Conservation (phyloP, 257 asterid species). For the Jacaranda copaia region DNA sequence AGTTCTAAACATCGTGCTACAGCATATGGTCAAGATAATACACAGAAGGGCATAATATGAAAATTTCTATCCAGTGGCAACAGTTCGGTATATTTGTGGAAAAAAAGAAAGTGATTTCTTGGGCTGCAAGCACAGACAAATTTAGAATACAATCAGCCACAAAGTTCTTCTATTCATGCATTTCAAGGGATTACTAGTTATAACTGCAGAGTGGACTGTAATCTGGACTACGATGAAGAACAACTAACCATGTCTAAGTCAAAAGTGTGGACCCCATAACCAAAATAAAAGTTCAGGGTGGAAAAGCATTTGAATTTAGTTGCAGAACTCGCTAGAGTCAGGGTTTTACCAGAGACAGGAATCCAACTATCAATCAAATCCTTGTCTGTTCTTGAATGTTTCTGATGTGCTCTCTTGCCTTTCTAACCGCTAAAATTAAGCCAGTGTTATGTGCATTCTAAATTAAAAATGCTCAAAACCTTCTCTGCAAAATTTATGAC, state of each 20-base stretch:
- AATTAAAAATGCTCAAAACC: background rate
- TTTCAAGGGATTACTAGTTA: background rate
- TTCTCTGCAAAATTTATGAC: background rate
- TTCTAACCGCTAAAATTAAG: slow-evolving; percentile 10
- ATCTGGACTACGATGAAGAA: slow-evolving; percentile 1
- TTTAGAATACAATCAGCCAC: slow-evolving; percentile 9
- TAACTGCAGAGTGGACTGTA: background rate
- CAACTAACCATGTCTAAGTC: slow-evolving; percentile 6
- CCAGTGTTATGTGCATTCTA: background rate
- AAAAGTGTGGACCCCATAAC: background rate
- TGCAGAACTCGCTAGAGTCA: background rate
- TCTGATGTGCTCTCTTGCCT: background rate
- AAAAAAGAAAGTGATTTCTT: background rate
- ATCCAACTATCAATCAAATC: slow-evolving; percentile 14
- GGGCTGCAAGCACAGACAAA: slow-evolving; percentile 12
- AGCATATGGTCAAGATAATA: slow-evolving; percentile 3
- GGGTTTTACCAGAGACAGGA: slow-evolving; percentile 14
- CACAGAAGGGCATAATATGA: background rate
- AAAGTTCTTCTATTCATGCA: slow-evolving; percentile 6
- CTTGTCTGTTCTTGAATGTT: background rate
- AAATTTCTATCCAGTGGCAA: background rate
- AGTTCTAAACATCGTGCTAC: background rate
- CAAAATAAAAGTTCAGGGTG: slow-evolving; percentile 8
- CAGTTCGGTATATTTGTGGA: background rate
- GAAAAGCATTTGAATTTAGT: background rate